Conservation (phyloP, 768 basidiomycete genomes). For the Hygrophorus pudorinus region DNA sequence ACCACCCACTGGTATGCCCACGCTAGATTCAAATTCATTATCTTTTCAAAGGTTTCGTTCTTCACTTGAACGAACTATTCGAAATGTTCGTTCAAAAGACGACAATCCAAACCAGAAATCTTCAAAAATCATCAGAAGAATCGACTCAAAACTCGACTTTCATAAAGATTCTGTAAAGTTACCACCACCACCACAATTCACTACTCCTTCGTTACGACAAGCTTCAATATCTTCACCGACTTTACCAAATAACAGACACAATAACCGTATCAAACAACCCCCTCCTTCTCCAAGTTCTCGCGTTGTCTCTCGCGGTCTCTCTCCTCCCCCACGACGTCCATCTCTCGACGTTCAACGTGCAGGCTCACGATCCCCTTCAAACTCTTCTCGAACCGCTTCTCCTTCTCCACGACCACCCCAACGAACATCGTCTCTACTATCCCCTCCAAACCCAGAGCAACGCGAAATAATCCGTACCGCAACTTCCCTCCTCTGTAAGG, state of each 20-base stretch:
- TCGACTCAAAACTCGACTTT: slow-evolving; percentile 44
- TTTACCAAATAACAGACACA: no score
- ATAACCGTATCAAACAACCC: slow-evolving; percentile 30
- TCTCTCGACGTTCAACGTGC: slow-evolving; percentile 26
- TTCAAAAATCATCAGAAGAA: slow-evolving; percentile 34
- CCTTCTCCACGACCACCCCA: slow-evolving; percentile 31
- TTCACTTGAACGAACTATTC: slow-evolving; percentile 56
- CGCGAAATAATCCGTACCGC: slow-evolving; percentile 63
- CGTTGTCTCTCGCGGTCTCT: slow-evolving; percentile 41
- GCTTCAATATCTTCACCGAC: slow-evolving; percentile 72
- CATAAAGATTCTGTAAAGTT: no score
- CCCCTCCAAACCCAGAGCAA: slow-evolving; percentile 43
- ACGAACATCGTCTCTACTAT: slow-evolving; percentile 37
- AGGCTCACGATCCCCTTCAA: slow-evolving; percentile 28
- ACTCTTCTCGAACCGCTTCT: slow-evolving; percentile 26
- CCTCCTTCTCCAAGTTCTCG: slow-evolving; percentile 44
- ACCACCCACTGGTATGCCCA: no score
- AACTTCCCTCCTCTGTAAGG: slow-evolving; percentile 53
- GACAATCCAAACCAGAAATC: slow-evolving; percentile 28
- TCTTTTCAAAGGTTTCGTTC: slow-evolving; percentile 59
- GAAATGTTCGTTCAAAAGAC: slow-evolving; percentile 32
- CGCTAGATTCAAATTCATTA: no score
- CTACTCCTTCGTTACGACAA: slow-evolving; percentile 55
- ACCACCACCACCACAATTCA: no score
- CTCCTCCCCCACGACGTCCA: slow-evolving; percentile 25